phyloP scores from a whole-genome alignment of 2,329 filamentous ascomycete species.

The Aspergillus candidus region DNA sequence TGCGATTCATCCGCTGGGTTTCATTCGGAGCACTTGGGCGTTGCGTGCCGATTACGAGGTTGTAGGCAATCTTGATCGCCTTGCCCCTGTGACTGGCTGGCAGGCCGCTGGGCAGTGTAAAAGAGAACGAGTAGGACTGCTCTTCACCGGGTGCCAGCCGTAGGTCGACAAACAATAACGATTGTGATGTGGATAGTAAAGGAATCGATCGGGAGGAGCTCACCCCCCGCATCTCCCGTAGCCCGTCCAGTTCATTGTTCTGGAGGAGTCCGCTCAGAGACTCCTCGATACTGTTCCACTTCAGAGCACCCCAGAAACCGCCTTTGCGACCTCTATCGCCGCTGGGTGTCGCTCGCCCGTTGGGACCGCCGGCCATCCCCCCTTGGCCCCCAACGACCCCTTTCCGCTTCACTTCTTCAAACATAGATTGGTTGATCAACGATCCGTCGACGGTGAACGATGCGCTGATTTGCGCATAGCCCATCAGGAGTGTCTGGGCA shows the following conservation, averaged over 20 bases:
- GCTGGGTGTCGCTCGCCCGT: slow-evolving; percentile 45
- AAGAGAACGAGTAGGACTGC: slow-evolving; percentile 77
- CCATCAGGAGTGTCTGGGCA: slow-evolving; percentile 86
- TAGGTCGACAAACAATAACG: slow-evolving; percentile 90
- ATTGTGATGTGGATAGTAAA: slow-evolving; percentile 89
- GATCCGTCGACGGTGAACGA: slow-evolving; percentile 90
- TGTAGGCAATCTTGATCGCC: slow-evolving; percentile 89
- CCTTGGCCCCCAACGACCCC: slow-evolving; percentile 78
- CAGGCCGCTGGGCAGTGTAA: slow-evolving; percentile 78
- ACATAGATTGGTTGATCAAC: slow-evolving; percentile 78
- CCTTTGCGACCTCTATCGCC: slow-evolving; percentile 51
- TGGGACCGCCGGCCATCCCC: slow-evolving; percentile 66
- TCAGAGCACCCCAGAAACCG: slow-evolving; percentile 75
- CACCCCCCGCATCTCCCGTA: slow-evolving; percentile 89
- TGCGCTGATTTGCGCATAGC: slow-evolving; percentile 88
- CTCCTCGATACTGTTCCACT: slow-evolving; percentile 81
- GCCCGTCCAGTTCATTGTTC: slow-evolving; percentile 78
- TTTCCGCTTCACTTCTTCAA: slow-evolving; percentile 94
- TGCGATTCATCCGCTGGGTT: slow-evolving; percentile 75
- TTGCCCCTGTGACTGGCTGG: slow-evolving; percentile 87
- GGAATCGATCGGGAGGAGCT: slow-evolving; percentile 83
- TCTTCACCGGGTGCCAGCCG: slow-evolving; percentile 83
- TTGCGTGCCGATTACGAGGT: slow-evolving; percentile 86
- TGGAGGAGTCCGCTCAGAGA: slow-evolving; percentile 85
- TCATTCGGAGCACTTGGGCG: slow-evolving; percentile 70